Conservation (phyloP, 2,329 filamentous ascomycete species). For the Tolypocladium capitatum region DNA sequence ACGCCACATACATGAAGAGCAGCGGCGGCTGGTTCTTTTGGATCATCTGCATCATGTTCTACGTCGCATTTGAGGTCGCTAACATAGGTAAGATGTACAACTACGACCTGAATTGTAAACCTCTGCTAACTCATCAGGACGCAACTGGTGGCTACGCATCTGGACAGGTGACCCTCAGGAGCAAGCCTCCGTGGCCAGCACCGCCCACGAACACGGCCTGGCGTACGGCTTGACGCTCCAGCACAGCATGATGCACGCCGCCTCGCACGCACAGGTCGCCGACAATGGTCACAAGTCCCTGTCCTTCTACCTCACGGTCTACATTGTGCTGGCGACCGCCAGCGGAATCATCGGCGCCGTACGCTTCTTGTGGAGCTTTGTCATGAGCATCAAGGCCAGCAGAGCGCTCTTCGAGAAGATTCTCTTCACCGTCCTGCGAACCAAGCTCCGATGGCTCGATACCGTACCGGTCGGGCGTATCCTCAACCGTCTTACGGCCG, state of each 20-base stretch:
- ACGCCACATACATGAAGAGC: slow-evolving; percentile 50
- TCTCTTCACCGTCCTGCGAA: slow-evolving; percentile 52
- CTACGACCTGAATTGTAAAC: neutral
- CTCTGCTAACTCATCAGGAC: slow-evolving; percentile 17
- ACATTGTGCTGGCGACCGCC: slow-evolving; percentile 44
- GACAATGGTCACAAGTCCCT: slow-evolving; percentile 25
- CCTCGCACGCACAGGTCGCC: slow-evolving; percentile 15
- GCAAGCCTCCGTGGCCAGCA: neutral
- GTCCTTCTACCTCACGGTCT: slow-evolving; percentile 54
- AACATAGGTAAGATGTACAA: slow-evolving; percentile 32
- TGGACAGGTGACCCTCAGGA: slow-evolving; percentile 35
- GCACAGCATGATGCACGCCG: slow-evolving; percentile 28
- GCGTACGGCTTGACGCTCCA: slow-evolving; percentile 33
- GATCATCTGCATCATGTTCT: slow-evolving; percentile 39
- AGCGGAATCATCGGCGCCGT: slow-evolving; percentile 46
- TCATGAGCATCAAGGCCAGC: slow-evolving; percentile 57
- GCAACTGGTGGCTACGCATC: slow-evolving; percentile 51
- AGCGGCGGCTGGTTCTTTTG: slow-evolving; percentile 53
- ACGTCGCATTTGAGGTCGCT: slow-evolving; percentile 39
- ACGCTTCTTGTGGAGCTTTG: slow-evolving; percentile 50
- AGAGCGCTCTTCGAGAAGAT: slow-evolving; percentile 53
- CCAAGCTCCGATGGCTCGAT: slow-evolving; percentile 68
- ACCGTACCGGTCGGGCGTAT: slow-evolving; percentile 66
- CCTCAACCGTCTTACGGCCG: slow-evolving; percentile 64
- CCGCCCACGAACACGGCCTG: slow-evolving; percentile 20